Evolutionary conservation across 495 filamentous ascomycete genomes (phyloP), one percentile per base, ranked within the genome.

Genomic region (Neurospora sp.): DNA sequence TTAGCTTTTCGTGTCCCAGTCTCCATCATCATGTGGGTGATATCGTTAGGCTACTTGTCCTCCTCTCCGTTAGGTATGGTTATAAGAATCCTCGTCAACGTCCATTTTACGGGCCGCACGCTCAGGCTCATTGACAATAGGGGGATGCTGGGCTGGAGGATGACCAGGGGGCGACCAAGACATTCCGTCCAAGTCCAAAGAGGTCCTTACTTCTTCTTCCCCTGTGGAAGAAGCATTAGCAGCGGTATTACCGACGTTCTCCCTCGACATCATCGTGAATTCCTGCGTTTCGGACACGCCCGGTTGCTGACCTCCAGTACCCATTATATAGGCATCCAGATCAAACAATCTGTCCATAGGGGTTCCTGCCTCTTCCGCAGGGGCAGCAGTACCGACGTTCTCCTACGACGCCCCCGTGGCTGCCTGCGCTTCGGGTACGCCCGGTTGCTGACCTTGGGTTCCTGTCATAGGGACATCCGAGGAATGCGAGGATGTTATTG

Each of bases 101-200:
- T 98, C 96, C 90, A 99, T 96, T 81, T 97, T 96, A 11, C 96
- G 88, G 41, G 92, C 92, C 7, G 96, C 93, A 14, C 94, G 88
- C 83, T 99, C 96, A 66, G 87, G 86, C 77, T 91, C 89, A 39
- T 83, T 84, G 71, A 84, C 79, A 18, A 85, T 80, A 18, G 84
- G 75, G 9, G 84, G 81, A 41, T 84, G 81, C 16, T 86, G 80
- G 71, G 85, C 84, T 27, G 85, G 82, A 31, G 82, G 77, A 69
- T 84, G 84, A 10, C 86, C 84, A 14, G 40, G 40, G 40, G 40
- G 40, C 40, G 6, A n/a, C 44, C 20, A 20, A 48, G 44, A 48
- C 44, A 48, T 20, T 20, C 8, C 5, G n/a, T 20, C 44, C 44
- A 20, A 48, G n/a, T 20, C 44, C 44, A 20, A 48, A 48, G n/a